phyloP scores from a whole-genome alignment of 1,284 basidiomycete species.

The Golubevia sp. region DNA sequence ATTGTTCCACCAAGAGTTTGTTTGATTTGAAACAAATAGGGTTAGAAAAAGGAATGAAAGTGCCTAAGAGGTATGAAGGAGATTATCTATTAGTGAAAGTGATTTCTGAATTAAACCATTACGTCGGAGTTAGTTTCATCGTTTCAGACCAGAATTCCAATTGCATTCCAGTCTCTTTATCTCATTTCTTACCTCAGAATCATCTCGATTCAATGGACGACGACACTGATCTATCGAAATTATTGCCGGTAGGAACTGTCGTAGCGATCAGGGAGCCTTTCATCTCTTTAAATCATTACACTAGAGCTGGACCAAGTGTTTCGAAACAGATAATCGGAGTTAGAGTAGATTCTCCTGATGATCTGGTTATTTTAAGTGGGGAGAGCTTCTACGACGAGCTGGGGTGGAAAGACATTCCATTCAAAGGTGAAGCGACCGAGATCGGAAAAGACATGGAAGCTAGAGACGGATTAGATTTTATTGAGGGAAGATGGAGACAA shows the following conservation, averaged over 20 bases:
- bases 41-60: slow-evolving; percentile 25
- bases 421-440: no score
- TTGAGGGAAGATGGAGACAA: no score
- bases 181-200: slow-evolving; percentile 44
- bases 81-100: slow-evolving; percentile 44
- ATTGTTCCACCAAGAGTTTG: slow-evolving; percentile 29
- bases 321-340: slow-evolving; percentile 40
- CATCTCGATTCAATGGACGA: slow-evolving; percentile 17
- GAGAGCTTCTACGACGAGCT: slow-evolving; percentile 40
- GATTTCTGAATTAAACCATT: slow-evolving; percentile 36
- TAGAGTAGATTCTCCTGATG: slow-evolving; percentile 53
- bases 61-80: slow-evolving; percentile 11
- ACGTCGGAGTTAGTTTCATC: slow-evolving; percentile 44
- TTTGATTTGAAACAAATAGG: slow-evolving; percentile 21
- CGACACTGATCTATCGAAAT: slow-evolving; percentile 20
- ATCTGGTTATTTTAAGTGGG: slow-evolving; percentile 42
- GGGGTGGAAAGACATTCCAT: slow-evolving; percentile 26
- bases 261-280: slow-evolving; percentile 54
- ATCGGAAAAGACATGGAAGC: no score
- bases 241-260: slow-evolving; percentile 41
- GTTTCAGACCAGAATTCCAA: slow-evolving; percentile 23
- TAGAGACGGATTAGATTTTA: no score
- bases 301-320: slow-evolving; percentile 38
- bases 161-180: slow-evolving; percentile 40
- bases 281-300: slow-evolving; percentile 40